These are phyloP conservation scores for Pleurotus sapidus DNA, from an alignment of 768 basidiomycete species.

Conservation along the genomic window DNA sequence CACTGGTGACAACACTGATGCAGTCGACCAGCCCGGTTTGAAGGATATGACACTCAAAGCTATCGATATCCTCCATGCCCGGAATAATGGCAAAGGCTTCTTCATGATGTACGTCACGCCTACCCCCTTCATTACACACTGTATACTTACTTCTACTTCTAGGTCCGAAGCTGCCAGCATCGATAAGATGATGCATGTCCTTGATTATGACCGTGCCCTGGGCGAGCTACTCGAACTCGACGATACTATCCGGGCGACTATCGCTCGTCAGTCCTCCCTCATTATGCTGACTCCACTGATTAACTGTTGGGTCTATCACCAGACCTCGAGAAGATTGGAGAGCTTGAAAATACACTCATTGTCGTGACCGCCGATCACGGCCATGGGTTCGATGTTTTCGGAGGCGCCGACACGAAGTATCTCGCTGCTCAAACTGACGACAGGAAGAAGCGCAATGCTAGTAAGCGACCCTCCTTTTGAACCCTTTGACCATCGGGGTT, in stretches of 20 bases:
- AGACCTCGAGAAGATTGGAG: conserved; percentile 42
- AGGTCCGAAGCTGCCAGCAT: conserved; percentile 43
- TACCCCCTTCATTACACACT: neutral
- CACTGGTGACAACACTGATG: conserved; percentile 38
- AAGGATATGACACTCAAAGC: conserved; percentile 48
- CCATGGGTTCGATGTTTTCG: conserved; percentile 45
- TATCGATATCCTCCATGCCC: conserved; percentile 39
- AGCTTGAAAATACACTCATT: conserved; percentile 38
- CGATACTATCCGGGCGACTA: conserved; percentile 40
- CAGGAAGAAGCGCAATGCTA: conserved; percentile 28
- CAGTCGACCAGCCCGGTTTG: conserved; percentile 41
- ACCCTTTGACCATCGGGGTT: neutral
- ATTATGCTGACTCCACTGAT: too few species aligned
- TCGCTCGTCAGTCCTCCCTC: conserved; percentile 27
- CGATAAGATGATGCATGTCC: conserved; percentile 49
- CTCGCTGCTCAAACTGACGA: conserved; percentile 29
- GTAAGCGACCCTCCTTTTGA: conserved; percentile 7
- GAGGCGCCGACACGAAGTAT: conserved; percentile 38
- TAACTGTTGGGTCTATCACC: neutral
- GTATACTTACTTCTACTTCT: neutral
- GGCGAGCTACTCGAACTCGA: conserved; percentile 44
- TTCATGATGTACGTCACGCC: conserved; percentile 35
- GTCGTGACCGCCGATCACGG: conserved; percentile 46
- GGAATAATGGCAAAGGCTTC: conserved; percentile 35
- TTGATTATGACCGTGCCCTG: conserved; percentile 44